Conservation (phyloP, 2,329 filamentous ascomycete genomes). For the Aspergillus sp. region DNA sequence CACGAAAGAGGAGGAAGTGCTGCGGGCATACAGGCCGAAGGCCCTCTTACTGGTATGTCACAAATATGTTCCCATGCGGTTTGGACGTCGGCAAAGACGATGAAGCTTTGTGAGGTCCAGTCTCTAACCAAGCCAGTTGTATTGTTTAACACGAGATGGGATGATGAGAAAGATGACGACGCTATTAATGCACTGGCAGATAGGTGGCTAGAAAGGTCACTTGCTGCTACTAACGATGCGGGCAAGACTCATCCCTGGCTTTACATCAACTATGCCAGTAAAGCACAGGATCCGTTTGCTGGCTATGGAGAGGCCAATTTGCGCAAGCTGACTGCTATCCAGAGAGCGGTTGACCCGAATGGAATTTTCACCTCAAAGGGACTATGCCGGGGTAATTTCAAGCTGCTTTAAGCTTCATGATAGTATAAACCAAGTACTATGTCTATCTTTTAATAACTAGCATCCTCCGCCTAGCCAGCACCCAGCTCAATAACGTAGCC, state of each 20-base stretch:
- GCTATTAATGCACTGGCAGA: neutral
- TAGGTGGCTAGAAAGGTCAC: neutral
- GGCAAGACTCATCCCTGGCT: neutral
- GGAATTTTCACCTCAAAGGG: neutral
- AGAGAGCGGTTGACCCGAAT: neutral
- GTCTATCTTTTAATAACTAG: too few relatives aligned
- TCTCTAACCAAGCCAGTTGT: too few relatives aligned
- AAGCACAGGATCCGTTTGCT: neutral
- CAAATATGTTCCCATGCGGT: fast-evolving
- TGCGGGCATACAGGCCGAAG: too few relatives aligned
- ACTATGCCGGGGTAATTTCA: neutral
- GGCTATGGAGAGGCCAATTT: neutral
- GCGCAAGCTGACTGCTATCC: neutral
- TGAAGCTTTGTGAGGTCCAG: too few relatives aligned
- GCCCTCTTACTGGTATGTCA: too few relatives aligned
- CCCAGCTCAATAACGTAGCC: too few relatives aligned
- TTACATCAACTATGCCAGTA: neutral
- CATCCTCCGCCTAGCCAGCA: too few relatives aligned
- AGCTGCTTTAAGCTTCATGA: neutral
- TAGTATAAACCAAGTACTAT: too few relatives aligned
- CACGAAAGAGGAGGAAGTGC: too few relatives aligned
- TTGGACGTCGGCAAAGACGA: too few relatives aligned
- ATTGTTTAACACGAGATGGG: neutral
- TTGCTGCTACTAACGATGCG: neutral
- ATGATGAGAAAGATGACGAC: neutral